These are phyloP conservation scores for Phytophthora palmivora DNA, from an alignment of 352 stramenopile species.

Conservation along the genomic window DNA sequence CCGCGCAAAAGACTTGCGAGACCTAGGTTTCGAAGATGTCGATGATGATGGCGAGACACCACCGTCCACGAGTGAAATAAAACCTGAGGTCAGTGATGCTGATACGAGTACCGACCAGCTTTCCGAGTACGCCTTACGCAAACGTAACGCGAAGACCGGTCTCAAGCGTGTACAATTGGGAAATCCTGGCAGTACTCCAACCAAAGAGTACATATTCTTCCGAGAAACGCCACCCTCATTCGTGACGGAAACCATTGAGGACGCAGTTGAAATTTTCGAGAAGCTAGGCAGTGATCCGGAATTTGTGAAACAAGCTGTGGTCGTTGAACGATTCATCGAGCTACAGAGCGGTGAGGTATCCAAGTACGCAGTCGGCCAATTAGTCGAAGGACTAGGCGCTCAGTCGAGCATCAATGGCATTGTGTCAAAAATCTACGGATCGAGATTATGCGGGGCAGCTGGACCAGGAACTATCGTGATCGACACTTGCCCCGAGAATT, in stretches of 20 bases:
- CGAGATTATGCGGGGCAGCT: constrained; percentile 68
- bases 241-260: constrained; percentile 81
- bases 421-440: constrained; percentile 78
- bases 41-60: constrained; percentile 34
- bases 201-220: constrained; percentile 88
- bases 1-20: constrained; percentile 49
- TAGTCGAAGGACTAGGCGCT: constrained; percentile 55
- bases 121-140: constrained; percentile 63
- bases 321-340: constrained; percentile 72
- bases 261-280: constrained; percentile 57
- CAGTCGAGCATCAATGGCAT: constrained; percentile 65
- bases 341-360: constrained; percentile 79
- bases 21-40: constrained; percentile 61
- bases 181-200: constrained; percentile 63
- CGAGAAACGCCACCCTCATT: constrained; percentile 81
- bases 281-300: constrained; percentile 56
- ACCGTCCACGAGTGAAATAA: not conserved
- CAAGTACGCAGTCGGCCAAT: constrained; percentile 76
- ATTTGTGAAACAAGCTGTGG: constrained; percentile 40
- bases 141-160: constrained; percentile 49
- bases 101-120: constrained; percentile 23
- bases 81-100: not conserved
- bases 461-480: constrained; percentile 77
- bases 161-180: constrained; percentile 69
- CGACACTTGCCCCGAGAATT: constrained; percentile 51